Base-by-base conservation (phyloP, 2,329 filamentous ascomycete species). In the Stemphylium lycopersici region DNA sequence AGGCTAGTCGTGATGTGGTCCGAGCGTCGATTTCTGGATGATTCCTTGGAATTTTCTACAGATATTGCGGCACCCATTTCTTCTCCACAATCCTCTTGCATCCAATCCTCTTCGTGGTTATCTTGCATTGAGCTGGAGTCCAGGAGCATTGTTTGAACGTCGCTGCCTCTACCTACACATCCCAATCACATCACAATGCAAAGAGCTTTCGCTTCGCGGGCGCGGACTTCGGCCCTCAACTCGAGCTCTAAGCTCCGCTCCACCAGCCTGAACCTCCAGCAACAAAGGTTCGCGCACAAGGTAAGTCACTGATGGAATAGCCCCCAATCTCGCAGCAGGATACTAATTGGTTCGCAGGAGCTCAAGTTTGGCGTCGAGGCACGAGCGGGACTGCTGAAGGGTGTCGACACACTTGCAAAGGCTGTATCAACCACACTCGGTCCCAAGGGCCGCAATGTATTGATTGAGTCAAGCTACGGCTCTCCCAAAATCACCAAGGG, bases 401-500 rank as follows among this genome's bases (percentile, higher is more conserved):
- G 95, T 86, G 93, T 98, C 64, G 95, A 99, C 78, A 98, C 95
- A 67, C 87, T 99, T 63, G 93, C 95, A 71, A 96, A 89, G 82
- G 95, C 95, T 62, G 95, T 99, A 62, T 90, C 93, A 63, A 96
- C 93, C 60, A 99, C 95, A 63, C 86, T 99, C 59, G 95, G 95
- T 67, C 95, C 95, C 72, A 99, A 99, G 86, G 95, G 95, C 79
- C 89, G 95, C 77, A 99, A 98, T 81, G 95, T 99, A 67, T 79
- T 99, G 75, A 99, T 99, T 69, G 95, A 99, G 84, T 97, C 93
- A 61, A 91, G 91, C 83, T 99, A 96, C 74, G 95, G 95, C 78
- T 96, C 95, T 42, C 95, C 95, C 72, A 99, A 99, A 87, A 99
- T 99, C 80, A 99, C 95, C 72, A 99, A 99, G 84, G 93, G 93